Percentiles rank a stretch among this genome's conserved stretches.
Conservation (phyloP, 2,329 filamentous ascomycete species). For the Blastomyces parvus region DNA sequence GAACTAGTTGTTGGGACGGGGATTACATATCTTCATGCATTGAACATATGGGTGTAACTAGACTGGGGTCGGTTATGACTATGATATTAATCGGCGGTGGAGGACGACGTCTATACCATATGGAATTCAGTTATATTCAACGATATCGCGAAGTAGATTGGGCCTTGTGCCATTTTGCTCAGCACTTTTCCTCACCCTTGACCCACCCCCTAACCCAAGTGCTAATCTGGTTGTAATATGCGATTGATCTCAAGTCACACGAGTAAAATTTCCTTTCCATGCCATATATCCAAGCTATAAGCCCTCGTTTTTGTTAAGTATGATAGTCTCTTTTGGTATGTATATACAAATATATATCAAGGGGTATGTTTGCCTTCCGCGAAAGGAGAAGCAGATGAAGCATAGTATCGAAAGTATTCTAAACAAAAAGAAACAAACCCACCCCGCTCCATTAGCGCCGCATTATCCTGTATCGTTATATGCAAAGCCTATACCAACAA, state of each 20-base stretch:
- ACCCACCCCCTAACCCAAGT: too few species aligned
- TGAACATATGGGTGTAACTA: background rate
- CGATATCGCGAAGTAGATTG: background rate
- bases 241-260: background rate
- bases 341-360: background rate
- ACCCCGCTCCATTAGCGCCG: background rate
- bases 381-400: background rate
- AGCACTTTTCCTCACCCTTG: too few species aligned
- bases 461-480: slow-evolving; percentile 1
- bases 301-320: background rate
- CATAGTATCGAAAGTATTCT: background rate
- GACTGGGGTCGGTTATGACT: background rate
- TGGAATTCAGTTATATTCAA: background rate
- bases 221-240: background rate
- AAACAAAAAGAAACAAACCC: background rate
- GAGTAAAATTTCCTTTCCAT: background rate
- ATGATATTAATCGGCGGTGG: background rate
- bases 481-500: background rate
- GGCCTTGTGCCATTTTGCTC: background rate
- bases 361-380: background rate
- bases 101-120: background rate
- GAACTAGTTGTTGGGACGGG: background rate
- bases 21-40: background rate
- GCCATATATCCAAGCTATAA: background rate
- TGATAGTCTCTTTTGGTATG: background rate